Evolutionary conservation across 352 stramenopile species (phyloP), one percentile per base, ranked within the genome.

Genomic region (Globisporangium sylvaticum): DNA sequence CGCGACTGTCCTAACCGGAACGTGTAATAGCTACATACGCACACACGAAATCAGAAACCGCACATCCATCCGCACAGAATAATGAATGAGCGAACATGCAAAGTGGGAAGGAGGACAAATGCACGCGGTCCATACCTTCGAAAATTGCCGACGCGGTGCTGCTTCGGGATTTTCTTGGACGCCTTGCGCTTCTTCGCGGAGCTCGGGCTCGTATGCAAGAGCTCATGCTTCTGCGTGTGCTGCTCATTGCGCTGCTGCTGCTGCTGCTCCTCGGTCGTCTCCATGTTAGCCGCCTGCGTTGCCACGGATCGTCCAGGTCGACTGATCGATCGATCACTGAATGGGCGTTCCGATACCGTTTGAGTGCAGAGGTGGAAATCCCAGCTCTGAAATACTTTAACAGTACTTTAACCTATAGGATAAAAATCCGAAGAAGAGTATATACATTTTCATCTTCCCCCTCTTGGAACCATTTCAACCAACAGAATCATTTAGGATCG

Each of bases 101-200:
- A 7, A n/a, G 31, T 14, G 54, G 5, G 7, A 15, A 55, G 61
- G 18, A 32, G 20, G 7, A 25, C 1, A 34, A 6, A 9, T 12
- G 9, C 54, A 48, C 9, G 37, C 18, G 31, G 29, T 24, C 20
- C 31, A 31, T 22, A 89, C 84, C 83, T 94, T 25, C 78, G 75
- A 56, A 94, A 94, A 74, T 91, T 94, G 50, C 83, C 84, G 18
- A 92, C 84, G 55, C 82, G 81, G 32, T 89, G 71, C 58, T 79
- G 67, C 53, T 86, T 83, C 12, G 58, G 60, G 15, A 77, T 57
- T 52, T 80, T 83, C 64, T 73, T 70, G 8, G 29, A 32, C 9
- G 37, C 29, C 46, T 78, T 77, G 42, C 52, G 57, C 42, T 71
- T 66, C 59, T 72, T 72, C 20, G 53, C 50, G 1, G 18, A n/a